Percentiles rank a stretch among this genome's conserved stretches.
Evolutionary conservation across 768 basidiomycete genomes (phyloP).

Genomic region (Hygrophoropsis aurantiaca): DNA sequence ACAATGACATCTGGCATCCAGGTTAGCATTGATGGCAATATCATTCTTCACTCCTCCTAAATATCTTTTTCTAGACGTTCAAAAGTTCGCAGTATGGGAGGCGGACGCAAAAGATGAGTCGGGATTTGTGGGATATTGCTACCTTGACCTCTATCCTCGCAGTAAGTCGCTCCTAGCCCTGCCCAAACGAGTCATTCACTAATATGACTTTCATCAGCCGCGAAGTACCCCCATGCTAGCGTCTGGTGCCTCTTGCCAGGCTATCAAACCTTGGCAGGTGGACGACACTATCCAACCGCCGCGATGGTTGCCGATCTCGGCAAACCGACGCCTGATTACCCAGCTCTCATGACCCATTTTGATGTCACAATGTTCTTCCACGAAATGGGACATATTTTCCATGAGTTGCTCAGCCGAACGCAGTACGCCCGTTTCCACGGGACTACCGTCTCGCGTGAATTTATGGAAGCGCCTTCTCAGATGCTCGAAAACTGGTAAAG

Average conservation of each 20-base stretch:
- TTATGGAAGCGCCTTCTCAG: conserved; percentile 88
- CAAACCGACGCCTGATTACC: conserved; percentile 77
- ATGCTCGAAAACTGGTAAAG: conserved; percentile 85
- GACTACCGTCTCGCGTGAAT: conserved; percentile 76
- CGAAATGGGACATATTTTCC: conserved; percentile 81
- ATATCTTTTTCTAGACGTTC: conserved; percentile 59
- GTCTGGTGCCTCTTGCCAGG: conserved; percentile 79
- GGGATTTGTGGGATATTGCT: conserved; percentile 82
- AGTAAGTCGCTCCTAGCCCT: conserved; percentile 43
- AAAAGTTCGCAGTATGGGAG: conserved; percentile 85
- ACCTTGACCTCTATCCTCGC: conserved; percentile 85
- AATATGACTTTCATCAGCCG: conserved; percentile 37
- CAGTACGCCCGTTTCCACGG: conserved; percentile 81
- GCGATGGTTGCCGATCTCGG: conserved; percentile 93
- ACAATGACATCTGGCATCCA: conserved; percentile 77
- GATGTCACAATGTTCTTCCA: conserved; percentile 93
- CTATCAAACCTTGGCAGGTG: conserved; percentile 51
- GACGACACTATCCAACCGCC: conserved; percentile 68
- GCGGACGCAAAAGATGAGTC: conserved; percentile 67
- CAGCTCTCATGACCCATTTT: conserved; percentile 81
- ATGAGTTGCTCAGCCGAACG: conserved; percentile 67
- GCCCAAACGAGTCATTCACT: background rate
- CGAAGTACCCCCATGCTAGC: conserved; percentile 85
- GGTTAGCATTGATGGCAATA: too few species aligned
- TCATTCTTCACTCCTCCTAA: too few species aligned